A percentile compares a stretch with the other conserved stretches of the same genome.
phyloP scores from a whole-genome alignment of 2,329 filamentous ascomycete genomes.

The Colletotrichum incanum region DNA sequence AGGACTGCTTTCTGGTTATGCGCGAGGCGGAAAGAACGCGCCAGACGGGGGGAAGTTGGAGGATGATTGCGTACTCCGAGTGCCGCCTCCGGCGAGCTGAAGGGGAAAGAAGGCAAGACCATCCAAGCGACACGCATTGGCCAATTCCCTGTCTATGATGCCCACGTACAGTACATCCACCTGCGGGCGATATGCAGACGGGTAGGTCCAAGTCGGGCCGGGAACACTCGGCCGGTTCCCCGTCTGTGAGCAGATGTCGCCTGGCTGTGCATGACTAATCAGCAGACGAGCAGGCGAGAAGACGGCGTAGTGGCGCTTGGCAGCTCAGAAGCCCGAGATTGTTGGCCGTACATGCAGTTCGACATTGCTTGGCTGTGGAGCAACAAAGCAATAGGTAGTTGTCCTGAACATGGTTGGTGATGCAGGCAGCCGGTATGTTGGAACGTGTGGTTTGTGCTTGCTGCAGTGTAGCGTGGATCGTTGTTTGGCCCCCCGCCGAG shows the following conservation, averaged over 20 bases:
- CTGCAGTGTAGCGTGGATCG: neutral
- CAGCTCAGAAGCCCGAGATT: neutral
- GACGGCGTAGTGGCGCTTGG: neutral
- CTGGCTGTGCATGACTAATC: conserved; percentile 15
- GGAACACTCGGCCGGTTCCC: conserved; percentile 24
- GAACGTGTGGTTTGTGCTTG: conserved; percentile 18
- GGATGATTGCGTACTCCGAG: conserved; percentile 23
- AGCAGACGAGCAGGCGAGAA: neutral
- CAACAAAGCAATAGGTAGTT: neutral
- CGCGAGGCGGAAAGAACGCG: neutral
- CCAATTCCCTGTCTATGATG: neutral
- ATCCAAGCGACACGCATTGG: neutral
- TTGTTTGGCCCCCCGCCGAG: neutral
- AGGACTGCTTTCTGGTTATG: conserved; percentile 2
- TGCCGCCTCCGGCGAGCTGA: conserved; percentile 28
- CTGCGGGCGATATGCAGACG: neutral
- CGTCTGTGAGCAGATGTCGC: conserved; percentile 26
- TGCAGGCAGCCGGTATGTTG: conserved; percentile 5
- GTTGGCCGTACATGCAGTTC: neutral
- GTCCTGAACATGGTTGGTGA: conserved; percentile 4
- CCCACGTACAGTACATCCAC: neutral
- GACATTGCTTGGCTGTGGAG: neutral
- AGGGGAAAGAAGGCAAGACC: conserved; percentile 1
- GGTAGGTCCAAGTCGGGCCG: neutral
- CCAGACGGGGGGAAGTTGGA: neutral